Evolutionary conservation across 441 rosid genomes (phyloP).

Genomic region (Syzygium syzygioides): DNA sequence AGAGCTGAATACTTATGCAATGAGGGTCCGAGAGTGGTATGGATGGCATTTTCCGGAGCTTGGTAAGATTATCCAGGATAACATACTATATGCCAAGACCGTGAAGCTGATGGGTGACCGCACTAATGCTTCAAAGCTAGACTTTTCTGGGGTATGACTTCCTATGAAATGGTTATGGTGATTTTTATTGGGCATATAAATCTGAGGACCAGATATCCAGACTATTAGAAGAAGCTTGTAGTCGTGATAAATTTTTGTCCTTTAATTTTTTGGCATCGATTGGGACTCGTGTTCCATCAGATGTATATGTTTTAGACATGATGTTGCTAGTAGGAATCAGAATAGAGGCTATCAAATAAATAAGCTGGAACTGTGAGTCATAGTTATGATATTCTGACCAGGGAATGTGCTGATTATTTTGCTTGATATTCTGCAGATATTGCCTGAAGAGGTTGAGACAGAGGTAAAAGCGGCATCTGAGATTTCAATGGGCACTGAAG

Average conservation of each 20-base stretch:
- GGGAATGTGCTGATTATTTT: neutral
- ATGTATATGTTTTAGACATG: neutral
- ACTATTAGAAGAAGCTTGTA: neutral
- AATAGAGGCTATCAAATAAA: neutral
- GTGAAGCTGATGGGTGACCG: conserved; percentile 85
- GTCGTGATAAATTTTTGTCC: neutral
- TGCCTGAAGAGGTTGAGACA: conserved; percentile 70
- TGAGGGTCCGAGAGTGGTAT: conserved; percentile 96
- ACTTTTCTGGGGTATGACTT: conserved; percentile 70
- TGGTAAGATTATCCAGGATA: conserved; percentile 78
- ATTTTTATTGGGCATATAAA: neutral
- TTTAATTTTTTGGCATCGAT: neutral
- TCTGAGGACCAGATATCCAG: neutral
- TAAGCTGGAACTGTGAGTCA: neutral
- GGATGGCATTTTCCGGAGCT: conserved; percentile 99
- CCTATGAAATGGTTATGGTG: neutral
- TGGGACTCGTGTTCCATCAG: neutral
- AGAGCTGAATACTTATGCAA: conserved; percentile 84
- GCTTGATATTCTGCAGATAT: conserved; percentile 27
- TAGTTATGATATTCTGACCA: neutral
- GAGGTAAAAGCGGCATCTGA: conserved; percentile 78
- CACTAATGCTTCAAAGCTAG: conserved; percentile 73
- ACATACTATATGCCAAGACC: conserved; percentile 75
- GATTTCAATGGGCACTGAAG: conserved; percentile 96
- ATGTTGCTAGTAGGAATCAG: neutral